These are phyloP conservation scores for Zasmidium cellare DNA, from an alignment of 2,329 filamentous ascomycete species.

Conservation along the genomic window DNA sequence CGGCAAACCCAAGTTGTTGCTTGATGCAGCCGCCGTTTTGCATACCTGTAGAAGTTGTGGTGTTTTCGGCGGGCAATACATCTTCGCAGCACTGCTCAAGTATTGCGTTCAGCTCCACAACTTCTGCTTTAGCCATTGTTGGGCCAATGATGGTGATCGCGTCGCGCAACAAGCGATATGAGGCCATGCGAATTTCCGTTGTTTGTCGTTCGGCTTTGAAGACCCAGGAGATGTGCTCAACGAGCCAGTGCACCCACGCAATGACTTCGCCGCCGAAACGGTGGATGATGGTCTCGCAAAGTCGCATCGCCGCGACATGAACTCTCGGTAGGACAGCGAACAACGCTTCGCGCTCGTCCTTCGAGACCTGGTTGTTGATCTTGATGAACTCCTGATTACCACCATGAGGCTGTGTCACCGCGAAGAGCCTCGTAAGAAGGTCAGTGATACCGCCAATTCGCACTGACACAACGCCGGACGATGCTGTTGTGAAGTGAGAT, in stretches of 20 bases:
- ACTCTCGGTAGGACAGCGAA: slow-evolving; percentile 72
- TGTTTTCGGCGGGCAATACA: slow-evolving; percentile 53
- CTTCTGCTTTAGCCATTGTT: slow-evolving; percentile 64
- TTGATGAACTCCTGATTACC: slow-evolving; percentile 51
- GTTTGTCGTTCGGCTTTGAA: slow-evolving; percentile 58
- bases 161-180: slow-evolving; percentile 60
- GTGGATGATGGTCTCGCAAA: slow-evolving; percentile 59
- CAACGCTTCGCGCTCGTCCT: slow-evolving; percentile 79
- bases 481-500: slow-evolving; percentile 63
- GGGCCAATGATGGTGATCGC: slow-evolving; percentile 65
- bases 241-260: slow-evolving; percentile 61
- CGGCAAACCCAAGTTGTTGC: slow-evolving; percentile 21
- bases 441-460: slow-evolving; percentile 69
- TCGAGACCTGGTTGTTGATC: slow-evolving; percentile 69
- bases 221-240: slow-evolving; percentile 72
- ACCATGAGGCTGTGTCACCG: slow-evolving; percentile 57
- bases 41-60: slow-evolving; percentile 22
- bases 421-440: slow-evolving; percentile 67
- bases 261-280: slow-evolving; percentile 60
- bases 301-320: slow-evolving; percentile 67
- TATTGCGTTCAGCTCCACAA: slow-evolving; percentile 62
- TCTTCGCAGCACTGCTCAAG: slow-evolving; percentile 74
- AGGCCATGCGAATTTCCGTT: slow-evolving; percentile 57
- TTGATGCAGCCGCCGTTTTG: slow-evolving; percentile 16
- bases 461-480: slow-evolving; percentile 64